Percentiles rank a stretch among this genome's conserved stretches.
These are phyloP conservation scores for Rhexocercosporidium sp. DNA, from an alignment of 2,329 filamentous ascomycete genomes.

Conservation along the genomic window DNA sequence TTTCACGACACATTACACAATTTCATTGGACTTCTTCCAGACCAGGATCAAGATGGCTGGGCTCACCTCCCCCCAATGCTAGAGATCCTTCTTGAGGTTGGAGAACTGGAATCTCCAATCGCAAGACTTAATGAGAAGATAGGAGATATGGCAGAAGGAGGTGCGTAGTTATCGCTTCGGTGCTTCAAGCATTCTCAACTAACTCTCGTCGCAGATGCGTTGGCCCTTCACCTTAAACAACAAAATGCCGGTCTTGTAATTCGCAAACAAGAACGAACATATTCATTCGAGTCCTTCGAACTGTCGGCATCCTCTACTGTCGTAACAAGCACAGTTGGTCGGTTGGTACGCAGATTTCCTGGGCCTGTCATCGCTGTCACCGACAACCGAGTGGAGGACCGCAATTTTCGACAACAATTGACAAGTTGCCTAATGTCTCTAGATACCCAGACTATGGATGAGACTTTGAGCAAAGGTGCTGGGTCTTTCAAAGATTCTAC, in stretches of 20 bases:
- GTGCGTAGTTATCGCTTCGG: conserved; percentile 8
- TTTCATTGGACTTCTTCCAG: conserved; percentile 18
- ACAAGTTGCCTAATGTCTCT: conserved; percentile 27
- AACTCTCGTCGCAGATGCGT: conserved; percentile 31
- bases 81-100: conserved; percentile 13
- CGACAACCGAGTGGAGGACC: conserved; percentile 31
- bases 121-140: conserved; percentile 15
- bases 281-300: conserved; percentile 52
- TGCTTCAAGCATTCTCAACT: background rate
- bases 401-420: conserved; percentile 33
- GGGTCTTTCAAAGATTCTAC: conserved; percentile 50
- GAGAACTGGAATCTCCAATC: conserved; percentile 5
- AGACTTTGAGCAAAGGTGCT: conserved; percentile 40
- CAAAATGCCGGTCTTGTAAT: conserved; percentile 56
- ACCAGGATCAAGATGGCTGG: conserved; percentile 18
- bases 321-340: conserved; percentile 45
- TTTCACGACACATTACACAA: conserved; percentile 10
- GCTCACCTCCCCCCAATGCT: conserved; percentile 20
- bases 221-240: conserved; percentile 48
- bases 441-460: conserved; percentile 48
- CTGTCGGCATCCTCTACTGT: conserved; percentile 47
- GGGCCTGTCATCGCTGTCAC: conserved; percentile 45
- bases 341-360: conserved; percentile 51
- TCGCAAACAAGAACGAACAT: conserved; percentile 42
- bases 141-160: conserved; percentile 17